Conservation (phyloP, 495 filamentous ascomycete genomes). For the Parathielavia hyrcaniae region DNA sequence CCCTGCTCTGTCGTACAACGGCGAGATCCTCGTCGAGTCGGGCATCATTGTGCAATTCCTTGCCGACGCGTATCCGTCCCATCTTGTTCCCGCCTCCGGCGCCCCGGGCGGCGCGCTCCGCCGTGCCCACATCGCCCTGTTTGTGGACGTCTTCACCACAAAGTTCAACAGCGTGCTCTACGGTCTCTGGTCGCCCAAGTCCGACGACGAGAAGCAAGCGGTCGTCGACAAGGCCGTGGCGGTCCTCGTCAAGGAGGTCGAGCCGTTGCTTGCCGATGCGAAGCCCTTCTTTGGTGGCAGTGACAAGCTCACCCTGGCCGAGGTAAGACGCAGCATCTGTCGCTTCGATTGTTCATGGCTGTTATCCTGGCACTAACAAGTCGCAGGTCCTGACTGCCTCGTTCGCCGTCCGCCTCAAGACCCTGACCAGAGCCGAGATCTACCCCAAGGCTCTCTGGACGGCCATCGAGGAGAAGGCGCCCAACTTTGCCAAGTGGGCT, state of each 20-base stretch:
- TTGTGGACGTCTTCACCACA: conserved; percentile 65
- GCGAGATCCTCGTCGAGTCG: conserved; percentile 65
- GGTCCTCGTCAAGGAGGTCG: conserved; percentile 63
- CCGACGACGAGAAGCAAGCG: conserved; percentile 35
- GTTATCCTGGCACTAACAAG: neutral
- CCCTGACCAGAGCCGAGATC: conserved; percentile 46
- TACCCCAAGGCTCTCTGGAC: conserved; percentile 46
- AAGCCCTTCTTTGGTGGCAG: conserved; percentile 78
- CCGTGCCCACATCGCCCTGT: conserved; percentile 67
- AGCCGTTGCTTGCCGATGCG: conserved; percentile 60
- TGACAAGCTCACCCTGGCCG: conserved; percentile 65
- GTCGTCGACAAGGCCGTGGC: conserved; percentile 44
- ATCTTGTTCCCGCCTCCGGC: conserved; percentile 46
- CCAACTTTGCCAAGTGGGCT: conserved; percentile 63
- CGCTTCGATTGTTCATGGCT: neutral
- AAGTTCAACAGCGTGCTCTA: conserved; percentile 52
- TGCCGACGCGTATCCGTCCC: conserved; percentile 45
- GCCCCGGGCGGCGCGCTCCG: conserved; percentile 39
- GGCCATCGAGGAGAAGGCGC: conserved; percentile 48
- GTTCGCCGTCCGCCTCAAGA: conserved; percentile 56
- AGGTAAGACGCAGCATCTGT: conserved; percentile 47
- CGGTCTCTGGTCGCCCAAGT: conserved; percentile 36
- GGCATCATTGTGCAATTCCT: conserved; percentile 73
- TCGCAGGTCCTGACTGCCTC: conserved; percentile 57
- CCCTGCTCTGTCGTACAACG: conserved; percentile 63